Base-by-base conservation (phyloP, 2,329 filamentous ascomycete genomes). In the Calonectria hawksworthii region DNA sequence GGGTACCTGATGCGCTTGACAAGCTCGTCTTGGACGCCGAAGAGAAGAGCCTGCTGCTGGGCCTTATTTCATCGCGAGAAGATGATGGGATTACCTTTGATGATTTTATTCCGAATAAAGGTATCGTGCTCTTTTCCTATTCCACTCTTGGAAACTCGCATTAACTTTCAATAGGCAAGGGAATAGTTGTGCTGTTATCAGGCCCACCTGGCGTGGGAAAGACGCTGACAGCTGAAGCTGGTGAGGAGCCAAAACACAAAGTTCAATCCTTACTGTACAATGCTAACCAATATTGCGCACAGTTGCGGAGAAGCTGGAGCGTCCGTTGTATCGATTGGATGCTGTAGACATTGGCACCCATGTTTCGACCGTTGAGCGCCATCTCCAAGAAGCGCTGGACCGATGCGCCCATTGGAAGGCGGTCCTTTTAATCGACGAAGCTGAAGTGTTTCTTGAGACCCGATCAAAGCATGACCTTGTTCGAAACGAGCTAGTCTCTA, bases 381-480 rank as follows among this genome's bases (percentile, higher is more conserved):
- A 38, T 2, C 70, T 80, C 3, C 61, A 47, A 9, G 11, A 50
- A 7, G 73, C 70, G 5, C 67, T 80, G 0, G 21, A 1, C 77
- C 85, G 8, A 75, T 88, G 14, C 82, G 83, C 70, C 7, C 73
- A 28, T 4, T 87, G 84, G 85, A 78, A 84, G 52, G 83, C 81
- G 26, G 81, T 86, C 0, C 63, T 86, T 1, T 78, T 87, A 2
- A 78, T 87, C 3, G 85, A 86, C 8, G 85, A 87, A 67, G 84
- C 84, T n/a, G 44, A 47, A 10, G 21, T 47, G 13, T 47, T 47
- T 6, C 44, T 47, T 4, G 44, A 47, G 44, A 47, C 21, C 13
- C 44, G 44, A 47, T 47, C 21, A 1, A 13, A 9, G n/a, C 44
- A 23, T 13, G 44, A 47, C 9, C 21, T 47, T n/a, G 21, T 2